Evolutionary conservation across 1,284 basidiomycete species (phyloP).

Genomic region (Xerocomus nothofagi): DNA sequence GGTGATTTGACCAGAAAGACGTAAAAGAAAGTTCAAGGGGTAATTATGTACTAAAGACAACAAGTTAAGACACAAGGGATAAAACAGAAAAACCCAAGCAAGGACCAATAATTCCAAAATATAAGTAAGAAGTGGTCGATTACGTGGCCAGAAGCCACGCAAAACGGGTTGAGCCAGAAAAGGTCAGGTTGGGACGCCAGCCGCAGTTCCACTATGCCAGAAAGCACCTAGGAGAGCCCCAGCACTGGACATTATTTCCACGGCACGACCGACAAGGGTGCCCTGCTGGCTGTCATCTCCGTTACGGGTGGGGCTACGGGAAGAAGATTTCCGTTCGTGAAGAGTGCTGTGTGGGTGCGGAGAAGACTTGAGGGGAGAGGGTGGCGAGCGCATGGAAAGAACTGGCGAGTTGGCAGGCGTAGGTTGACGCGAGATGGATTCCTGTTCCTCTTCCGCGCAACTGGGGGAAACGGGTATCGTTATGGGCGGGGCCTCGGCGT

Average conservation of each 20-base stretch:
- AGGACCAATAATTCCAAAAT: conserved; percentile 34
- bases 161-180: not conserved
- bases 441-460: conserved; percentile 30
- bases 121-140: conserved; percentile 27
- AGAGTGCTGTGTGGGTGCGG: conserved; percentile 11
- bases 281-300: conserved; percentile 34
- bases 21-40: conserved; percentile 23
- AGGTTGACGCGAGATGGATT: conserved; percentile 28
- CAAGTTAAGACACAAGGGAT: not conserved
- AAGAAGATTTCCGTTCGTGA: conserved; percentile 32
- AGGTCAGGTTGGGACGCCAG: conserved; percentile 23
- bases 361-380: conserved; percentile 4
- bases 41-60: conserved; percentile 30
- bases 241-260: conserved; percentile 66
- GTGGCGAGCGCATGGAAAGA: conserved; percentile 15
- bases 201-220: conserved; percentile 26
- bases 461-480: conserved; percentile 26
- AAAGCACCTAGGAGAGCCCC: conserved; percentile 62
- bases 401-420: conserved; percentile 39
- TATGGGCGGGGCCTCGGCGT: conserved; percentile 17
- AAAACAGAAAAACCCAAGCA: conserved; percentile 19
- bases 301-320: conserved; percentile 23
- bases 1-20: conserved; percentile 13
- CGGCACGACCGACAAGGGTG: conserved; percentile 65
- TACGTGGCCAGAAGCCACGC: not conserved